Percentiles rank a stretch among this genome's conserved stretches.
phyloP scores from a whole-genome alignment of 148 eudicot species.

The Gaultheria prostrata region DNA sequence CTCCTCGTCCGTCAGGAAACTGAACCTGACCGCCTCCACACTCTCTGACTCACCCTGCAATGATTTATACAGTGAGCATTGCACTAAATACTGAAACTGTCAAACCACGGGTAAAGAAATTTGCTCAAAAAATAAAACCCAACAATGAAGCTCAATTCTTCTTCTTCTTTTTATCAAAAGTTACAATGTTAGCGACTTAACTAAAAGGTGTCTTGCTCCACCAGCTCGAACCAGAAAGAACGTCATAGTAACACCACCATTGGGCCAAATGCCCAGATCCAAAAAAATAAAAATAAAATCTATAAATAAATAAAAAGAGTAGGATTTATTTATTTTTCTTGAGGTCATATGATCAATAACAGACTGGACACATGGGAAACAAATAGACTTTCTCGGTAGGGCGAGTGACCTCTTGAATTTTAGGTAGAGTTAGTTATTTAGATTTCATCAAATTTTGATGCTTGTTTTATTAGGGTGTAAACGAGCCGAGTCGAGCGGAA shows the following conservation, averaged over 20 bases:
- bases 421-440: no score
- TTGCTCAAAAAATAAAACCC: background rate
- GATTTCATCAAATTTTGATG: no score
- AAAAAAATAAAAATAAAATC: background rate
- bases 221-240: background rate
- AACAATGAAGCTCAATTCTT: background rate
- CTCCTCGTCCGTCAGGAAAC: slow-evolving; percentile 72
- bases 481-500: no score
- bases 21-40: slow-evolving; percentile 63
- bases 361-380: background rate
- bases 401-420: no score
- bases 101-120: background rate
- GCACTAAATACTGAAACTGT: background rate
- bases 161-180: background rate
- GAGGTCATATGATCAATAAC: background rate
- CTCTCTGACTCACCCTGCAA: slow-evolving; percentile 56
- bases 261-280: background rate
- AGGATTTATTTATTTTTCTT: background rate
- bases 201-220: background rate
- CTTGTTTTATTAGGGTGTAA: no score
- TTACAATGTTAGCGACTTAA: background rate
- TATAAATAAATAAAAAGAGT: background rate
- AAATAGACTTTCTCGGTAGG: background rate
- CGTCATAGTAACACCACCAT: background rate
- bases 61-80: background rate